Evolutionary conservation across 768 basidiomycete species (phyloP), one percentile per base, ranked within the genome.

Genomic region (Pleurotus sapidus): DNA sequence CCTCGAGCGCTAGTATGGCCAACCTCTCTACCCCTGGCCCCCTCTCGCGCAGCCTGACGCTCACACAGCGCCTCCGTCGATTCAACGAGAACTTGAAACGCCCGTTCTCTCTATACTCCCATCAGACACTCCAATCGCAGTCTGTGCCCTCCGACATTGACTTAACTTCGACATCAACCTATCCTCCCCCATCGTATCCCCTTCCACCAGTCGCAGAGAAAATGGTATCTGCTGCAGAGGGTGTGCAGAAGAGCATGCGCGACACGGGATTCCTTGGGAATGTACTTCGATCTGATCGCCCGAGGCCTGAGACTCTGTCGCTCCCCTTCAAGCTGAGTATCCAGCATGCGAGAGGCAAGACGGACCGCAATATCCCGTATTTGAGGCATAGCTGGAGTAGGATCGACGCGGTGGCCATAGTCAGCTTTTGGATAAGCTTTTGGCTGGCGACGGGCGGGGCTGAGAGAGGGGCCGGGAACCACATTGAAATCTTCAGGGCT

Each of bases 301-400:
- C 50, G 9, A 70, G 75, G 49, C 65, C 76, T 0, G 79, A 82
- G 49, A 65, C 72, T 7, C 70, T 81, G n/a, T 70, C 83, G 2
- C 77, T 88, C 7, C 87, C 88, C 0, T 89, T 88, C 64, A 77
- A 80, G 23, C 69, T 88, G 42, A 84, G 81, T 64, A 71, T 90
- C n/a, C 72, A 72, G 15, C 72, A 81, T 59, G 72, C 80, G 0
- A 81, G 78, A 59, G 75, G 80, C 55, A 83, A 84, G 61, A 80
- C 84, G n/a, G 72, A 74, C 24, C 76, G 85, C 34, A 87, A 89
- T 60, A 77, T 95, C 2, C 95, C 96, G 0, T 98, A 93, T 68
- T 78, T 98, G 1, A 82, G 96, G 7, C 94, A 98, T 65, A 91
- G 90, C 56, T 98, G 95, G 95, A 89, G 83, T 64, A 76, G 94